These are phyloP conservation scores for Ustulina deusta DNA, from an alignment of 2,329 filamentous ascomycete species.

Conservation along the genomic window DNA sequence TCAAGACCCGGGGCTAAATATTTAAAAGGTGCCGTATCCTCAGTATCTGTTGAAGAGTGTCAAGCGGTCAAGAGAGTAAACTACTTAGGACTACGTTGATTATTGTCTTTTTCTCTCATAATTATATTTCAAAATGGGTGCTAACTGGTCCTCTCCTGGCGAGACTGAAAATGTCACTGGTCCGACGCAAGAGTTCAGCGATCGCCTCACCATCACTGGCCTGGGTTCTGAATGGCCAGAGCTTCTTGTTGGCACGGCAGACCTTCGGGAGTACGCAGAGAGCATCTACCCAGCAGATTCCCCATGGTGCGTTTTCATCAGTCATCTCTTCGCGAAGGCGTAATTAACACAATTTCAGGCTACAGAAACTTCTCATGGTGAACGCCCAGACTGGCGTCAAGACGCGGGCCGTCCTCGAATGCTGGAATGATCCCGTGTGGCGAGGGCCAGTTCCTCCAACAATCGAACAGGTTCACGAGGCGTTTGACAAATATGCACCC, in stretches of 20 bases:
- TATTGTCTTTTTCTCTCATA: background rate
- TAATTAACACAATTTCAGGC: conserved; percentile 27
- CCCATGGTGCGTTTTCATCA: conserved; percentile 28
- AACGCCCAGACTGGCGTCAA: conserved; percentile 36
- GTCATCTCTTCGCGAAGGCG: background rate
- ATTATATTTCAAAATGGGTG: conserved; percentile 29
- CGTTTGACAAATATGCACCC: conserved; percentile 50
- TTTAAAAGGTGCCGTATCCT: conserved; percentile 21
- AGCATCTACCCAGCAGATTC: conserved; percentile 32
- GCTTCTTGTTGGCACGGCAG: conserved; percentile 17
- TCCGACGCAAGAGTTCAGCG: conserved; percentile 16
- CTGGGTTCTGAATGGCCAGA: conserved; percentile 34
- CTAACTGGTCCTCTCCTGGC: conserved; percentile 27
- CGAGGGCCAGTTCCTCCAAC: conserved; percentile 35
- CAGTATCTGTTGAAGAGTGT: background rate
- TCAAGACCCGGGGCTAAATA: background rate
- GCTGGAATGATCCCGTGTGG: conserved; percentile 37
- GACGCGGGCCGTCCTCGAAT: conserved; percentile 33
- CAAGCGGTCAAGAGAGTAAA: conserved; percentile 12
- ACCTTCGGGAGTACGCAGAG: conserved; percentile 29
- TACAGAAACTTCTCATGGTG: conserved; percentile 38
- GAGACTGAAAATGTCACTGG: conserved; percentile 1
- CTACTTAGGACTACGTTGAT: background rate
- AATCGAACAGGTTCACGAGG: conserved; percentile 46
- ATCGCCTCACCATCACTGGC: conserved; percentile 37